Conservation (phyloP, 371 early-diverging fungal species). For the Syncephalis fuscata region DNA sequence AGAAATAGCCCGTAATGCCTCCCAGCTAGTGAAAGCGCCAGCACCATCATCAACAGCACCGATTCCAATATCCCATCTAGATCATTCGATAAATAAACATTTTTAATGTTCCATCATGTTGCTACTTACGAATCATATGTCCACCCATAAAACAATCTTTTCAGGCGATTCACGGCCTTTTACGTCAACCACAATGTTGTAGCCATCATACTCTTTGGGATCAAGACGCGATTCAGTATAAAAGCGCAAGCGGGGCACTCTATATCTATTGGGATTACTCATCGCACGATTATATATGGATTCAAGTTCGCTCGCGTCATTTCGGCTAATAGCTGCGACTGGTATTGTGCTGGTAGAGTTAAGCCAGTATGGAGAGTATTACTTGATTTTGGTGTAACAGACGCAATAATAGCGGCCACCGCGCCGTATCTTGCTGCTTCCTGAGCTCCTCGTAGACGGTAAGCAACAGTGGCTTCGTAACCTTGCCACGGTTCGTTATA, state of each 20-base stretch:
- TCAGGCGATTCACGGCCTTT: conserved; percentile 25
- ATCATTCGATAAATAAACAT: too few species aligned
- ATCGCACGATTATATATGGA: conserved; percentile 15
- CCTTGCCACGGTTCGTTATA: conserved; percentile 20
- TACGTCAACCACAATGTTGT: conserved; percentile 30
- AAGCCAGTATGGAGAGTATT: conserved; percentile 25
- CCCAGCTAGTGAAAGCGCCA: conserved; percentile 32
- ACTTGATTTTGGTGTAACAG: conserved; percentile 21
- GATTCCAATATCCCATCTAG: conserved; percentile 31
- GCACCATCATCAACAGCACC: conserved; percentile 35
- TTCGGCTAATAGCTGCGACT: conserved; percentile 23
- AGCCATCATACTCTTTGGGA: conserved; percentile 12
- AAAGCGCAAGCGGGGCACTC: conserved; percentile 19
- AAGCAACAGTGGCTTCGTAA: conserved; percentile 14
- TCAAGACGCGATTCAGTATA: conserved; percentile 16
- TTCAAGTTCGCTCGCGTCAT: conserved; percentile 27
- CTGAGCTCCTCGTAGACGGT: conserved; percentile 16
- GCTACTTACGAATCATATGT: conserved; percentile 23
- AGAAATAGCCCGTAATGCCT: conserved; percentile 23
- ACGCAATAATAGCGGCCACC: conserved; percentile 25
- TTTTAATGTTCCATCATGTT: too few species aligned
- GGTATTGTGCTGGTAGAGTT: conserved; percentile 24
- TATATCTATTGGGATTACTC: conserved; percentile 2
- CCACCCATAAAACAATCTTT: conserved; percentile 33
- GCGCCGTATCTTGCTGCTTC: conserved; percentile 31